phyloP scores from a whole-genome alignment of 495 filamentous ascomycete genomes.

The Talaromyces borbonicus region DNA sequence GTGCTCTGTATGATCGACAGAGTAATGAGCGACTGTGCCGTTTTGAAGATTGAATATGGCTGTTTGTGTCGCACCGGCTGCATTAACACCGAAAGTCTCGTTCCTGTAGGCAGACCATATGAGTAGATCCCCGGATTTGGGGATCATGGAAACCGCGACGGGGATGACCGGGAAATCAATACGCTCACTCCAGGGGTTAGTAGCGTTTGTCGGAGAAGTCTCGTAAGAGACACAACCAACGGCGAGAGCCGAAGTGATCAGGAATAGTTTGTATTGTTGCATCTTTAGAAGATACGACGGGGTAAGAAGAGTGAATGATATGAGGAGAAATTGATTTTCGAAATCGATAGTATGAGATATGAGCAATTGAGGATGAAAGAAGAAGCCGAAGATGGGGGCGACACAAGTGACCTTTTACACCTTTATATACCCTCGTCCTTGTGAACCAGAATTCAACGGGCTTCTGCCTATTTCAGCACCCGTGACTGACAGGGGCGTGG shows the following conservation, averaged over 20 bases:
- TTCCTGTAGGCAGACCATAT: slow-evolving; percentile 32
- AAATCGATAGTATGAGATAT: no score
- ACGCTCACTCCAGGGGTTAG: slow-evolving; percentile 1
- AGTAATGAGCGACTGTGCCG: slow-evolving; percentile 23
- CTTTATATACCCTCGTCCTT: no score
- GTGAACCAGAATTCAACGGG: no score
- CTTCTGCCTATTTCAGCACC: no score
- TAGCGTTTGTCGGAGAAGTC: not conserved
- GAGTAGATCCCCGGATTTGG: slow-evolving; percentile 26
- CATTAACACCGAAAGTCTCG: slow-evolving; percentile 18
- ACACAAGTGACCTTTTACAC: no score
- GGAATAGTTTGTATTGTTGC: not conserved
- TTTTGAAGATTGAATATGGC: slow-evolving; percentile 29
- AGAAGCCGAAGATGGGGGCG: no score
- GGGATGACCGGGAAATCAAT: slow-evolving; percentile 44
- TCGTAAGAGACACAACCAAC: not conserved
- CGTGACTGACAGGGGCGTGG: no score
- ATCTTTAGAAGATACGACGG: not conserved
- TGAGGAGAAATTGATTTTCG: no score
- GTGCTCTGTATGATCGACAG: slow-evolving; percentile 37
- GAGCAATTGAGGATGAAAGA: no score
- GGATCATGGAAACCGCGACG: slow-evolving; percentile 28
- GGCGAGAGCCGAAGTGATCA: not conserved
- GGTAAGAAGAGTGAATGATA: no score
- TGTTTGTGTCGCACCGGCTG: slow-evolving; percentile 8